A percentile compares a stretch with the other conserved stretches of the same genome.
phyloP scores from a whole-genome alignment of 2,329 filamentous ascomycete genomes.

The Diaporthe sp. region DNA sequence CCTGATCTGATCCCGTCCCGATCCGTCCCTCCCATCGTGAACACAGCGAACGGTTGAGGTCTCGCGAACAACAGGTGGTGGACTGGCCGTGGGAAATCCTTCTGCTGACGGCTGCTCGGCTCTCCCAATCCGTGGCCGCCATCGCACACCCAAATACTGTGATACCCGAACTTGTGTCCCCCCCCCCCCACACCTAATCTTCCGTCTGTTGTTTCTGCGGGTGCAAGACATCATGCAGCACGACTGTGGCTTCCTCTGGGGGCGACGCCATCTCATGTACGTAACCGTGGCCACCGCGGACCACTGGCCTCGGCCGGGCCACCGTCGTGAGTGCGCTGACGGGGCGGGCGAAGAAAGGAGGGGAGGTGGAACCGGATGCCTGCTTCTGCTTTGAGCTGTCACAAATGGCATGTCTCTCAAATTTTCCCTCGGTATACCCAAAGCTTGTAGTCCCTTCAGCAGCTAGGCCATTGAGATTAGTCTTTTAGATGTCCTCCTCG shows the following conservation, averaged over 20 bases:
- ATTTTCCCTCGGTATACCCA: background rate
- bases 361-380: conserved; percentile 8
- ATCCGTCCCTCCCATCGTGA: conserved; percentile 13
- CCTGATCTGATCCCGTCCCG: conserved; percentile 28
- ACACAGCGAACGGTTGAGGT: background rate
- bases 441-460: background rate
- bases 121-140: conserved; percentile 19
- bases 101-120: background rate
- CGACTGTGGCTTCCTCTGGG: background rate
- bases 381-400: conserved; percentile 24
- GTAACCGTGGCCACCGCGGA: conserved; percentile 12
- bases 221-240: conserved; percentile 39
- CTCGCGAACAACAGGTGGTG: conserved; percentile 2
- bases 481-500: background rate
- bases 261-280: conserved; percentile 28
- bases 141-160: conserved; percentile 25
- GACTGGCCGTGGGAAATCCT: background rate
- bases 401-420: conserved; percentile 23
- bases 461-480: background rate
- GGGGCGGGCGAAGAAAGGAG: background rate
- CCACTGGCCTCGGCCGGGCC: conserved; percentile 14
- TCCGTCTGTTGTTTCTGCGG: conserved; percentile 18
- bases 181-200: too few relatives aligned
- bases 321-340: conserved; percentile 2
- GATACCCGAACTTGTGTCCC: background rate